Conservation (phyloP, 1,284 basidiomycete species). For the Ceratobasidium sp. region DNA sequence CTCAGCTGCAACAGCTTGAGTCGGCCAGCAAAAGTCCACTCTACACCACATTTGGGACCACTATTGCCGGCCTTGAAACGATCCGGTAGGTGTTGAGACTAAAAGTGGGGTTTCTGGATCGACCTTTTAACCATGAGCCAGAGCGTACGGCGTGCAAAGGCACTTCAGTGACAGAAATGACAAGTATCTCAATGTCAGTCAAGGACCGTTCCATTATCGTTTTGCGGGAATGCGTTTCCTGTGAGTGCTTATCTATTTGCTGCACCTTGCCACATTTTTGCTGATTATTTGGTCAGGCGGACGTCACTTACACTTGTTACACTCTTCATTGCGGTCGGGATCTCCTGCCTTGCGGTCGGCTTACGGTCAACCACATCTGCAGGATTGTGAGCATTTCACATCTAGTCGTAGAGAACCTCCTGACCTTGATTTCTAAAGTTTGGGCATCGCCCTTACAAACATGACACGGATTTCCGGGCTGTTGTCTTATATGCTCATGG, state of each 20-base stretch:
- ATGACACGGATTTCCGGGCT: slow-evolving; percentile 50
- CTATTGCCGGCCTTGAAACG: slow-evolving; percentile 53
- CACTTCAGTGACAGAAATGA: slow-evolving; percentile 50
- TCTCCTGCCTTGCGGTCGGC: slow-evolving; percentile 53
- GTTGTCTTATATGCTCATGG: slow-evolving; percentile 47
- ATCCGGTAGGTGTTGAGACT: slow-evolving; percentile 49
- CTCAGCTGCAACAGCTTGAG: slow-evolving; percentile 51
- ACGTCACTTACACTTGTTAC: slow-evolving; percentile 52
- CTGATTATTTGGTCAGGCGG: slow-evolving; percentile 48
- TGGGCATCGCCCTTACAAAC: slow-evolving; percentile 57
- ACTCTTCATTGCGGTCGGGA: slow-evolving; percentile 51
- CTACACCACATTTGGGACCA: slow-evolving; percentile 53
- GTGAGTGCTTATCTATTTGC: slow-evolving; percentile 45
- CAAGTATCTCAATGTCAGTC: slow-evolving; percentile 52
- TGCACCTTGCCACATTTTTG: background rate
- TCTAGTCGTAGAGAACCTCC: background rate
- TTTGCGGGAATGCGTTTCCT: slow-evolving; percentile 54
- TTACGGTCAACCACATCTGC: slow-evolving; percentile 52
- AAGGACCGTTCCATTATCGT: slow-evolving; percentile 54
- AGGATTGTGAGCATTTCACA: slow-evolving; percentile 42
- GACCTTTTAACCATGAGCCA: background rate
- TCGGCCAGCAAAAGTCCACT: slow-evolving; percentile 54
- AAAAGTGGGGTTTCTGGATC: background rate
- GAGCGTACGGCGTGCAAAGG: slow-evolving; percentile 50
- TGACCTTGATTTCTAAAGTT: slow-evolving; percentile 8